Evolutionary conservation across 2,329 filamentous ascomycete species (phyloP).

Genomic region (Sporothrix brasiliensis): DNA sequence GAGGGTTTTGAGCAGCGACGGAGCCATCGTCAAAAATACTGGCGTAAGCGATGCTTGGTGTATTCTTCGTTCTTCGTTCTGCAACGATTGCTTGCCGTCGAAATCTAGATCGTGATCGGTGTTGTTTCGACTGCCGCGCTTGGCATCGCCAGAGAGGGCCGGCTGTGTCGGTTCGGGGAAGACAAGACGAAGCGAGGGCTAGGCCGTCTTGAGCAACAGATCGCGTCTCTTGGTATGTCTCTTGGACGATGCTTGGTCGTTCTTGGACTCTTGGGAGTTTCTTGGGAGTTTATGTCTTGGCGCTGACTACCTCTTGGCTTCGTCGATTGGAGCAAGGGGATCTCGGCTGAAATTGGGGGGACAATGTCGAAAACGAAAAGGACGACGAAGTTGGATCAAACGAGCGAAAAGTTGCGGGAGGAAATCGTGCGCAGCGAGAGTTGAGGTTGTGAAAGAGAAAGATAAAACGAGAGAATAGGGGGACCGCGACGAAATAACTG

Average conservation of each 20-base stretch:
- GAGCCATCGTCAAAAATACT: constrained; percentile 12
- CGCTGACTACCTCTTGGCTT: constrained; percentile 13
- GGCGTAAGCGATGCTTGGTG: not conserved
- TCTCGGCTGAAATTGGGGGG: not conserved
- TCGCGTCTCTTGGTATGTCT: constrained; percentile 17
- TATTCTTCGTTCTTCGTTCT: not conserved
- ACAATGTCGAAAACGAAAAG: not conserved
- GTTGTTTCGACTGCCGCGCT: constrained; percentile 8
- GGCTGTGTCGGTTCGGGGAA: not conserved
- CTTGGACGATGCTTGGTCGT: constrained; percentile 20
- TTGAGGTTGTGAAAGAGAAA: not conserved
- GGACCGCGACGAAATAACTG: constrained; percentile 3
- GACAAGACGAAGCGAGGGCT: not conserved
- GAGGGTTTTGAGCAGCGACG: constrained; percentile 28
- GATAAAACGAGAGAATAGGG: constrained; percentile 22
- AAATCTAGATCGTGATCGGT: constrained; percentile 1
- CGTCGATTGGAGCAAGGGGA: not conserved
- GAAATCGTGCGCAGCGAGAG: not conserved
- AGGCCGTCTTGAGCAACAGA: not conserved
- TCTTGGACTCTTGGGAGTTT: constrained; percentile 16
- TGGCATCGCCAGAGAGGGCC: constrained; percentile 9
- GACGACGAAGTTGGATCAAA: constrained; percentile 23
- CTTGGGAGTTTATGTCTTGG: constrained; percentile 11
- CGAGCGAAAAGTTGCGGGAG: constrained; percentile 21
- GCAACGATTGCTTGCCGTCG: not conserved